Percentiles rank a stretch among this genome's conserved stretches.
Conservation (phyloP, 2,329 filamentous ascomycete species). For the Plectosphaerella plurivora region DNA sequence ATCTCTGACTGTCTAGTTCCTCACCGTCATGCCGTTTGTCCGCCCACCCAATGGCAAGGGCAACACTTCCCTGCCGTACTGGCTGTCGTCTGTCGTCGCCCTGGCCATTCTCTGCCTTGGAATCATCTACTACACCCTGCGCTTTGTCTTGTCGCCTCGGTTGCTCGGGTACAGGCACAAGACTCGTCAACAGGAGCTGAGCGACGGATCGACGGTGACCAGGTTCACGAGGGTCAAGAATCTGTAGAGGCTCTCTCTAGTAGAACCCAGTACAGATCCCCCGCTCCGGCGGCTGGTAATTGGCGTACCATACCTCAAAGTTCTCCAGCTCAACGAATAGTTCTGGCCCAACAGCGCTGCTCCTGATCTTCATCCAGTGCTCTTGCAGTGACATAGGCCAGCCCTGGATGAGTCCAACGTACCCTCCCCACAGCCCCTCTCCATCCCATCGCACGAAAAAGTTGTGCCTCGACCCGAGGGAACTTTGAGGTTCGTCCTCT, state of each 20-base stretch:
- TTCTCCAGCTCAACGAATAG: not conserved
- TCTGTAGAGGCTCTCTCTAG: not conserved
- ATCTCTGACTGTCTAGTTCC: not conserved
- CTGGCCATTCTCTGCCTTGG: slow-evolving; percentile 5
- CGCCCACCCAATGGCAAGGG: slow-evolving; percentile 7
- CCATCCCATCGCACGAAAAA: slow-evolving; percentile 11
- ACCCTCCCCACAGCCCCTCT: not conserved
- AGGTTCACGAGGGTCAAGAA: slow-evolving; percentile 5
- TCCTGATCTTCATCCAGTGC: not conserved
- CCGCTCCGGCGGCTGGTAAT: not conserved
- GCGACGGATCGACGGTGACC: slow-evolving; percentile 7
- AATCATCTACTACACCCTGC: slow-evolving; percentile 4
- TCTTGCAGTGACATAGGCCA: not conserved
- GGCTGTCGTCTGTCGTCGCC: slow-evolving; percentile 8
- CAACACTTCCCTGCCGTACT: slow-evolving; percentile 7
- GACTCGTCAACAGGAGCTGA: slow-evolving; percentile 5
- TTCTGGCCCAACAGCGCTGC: not conserved
- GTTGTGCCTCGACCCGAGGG: slow-evolving; percentile 5
- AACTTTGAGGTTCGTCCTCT: not conserved
- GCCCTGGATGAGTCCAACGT: not conserved
- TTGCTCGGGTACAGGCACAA: slow-evolving; percentile 4
- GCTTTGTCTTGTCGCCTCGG: slow-evolving; percentile 2
- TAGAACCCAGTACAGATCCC: not conserved
- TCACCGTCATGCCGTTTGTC: slow-evolving; percentile 8
- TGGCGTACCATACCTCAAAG: not conserved